Conservation (phyloP, 345 rosid species). For the Citrus cavaleriei region DNA sequence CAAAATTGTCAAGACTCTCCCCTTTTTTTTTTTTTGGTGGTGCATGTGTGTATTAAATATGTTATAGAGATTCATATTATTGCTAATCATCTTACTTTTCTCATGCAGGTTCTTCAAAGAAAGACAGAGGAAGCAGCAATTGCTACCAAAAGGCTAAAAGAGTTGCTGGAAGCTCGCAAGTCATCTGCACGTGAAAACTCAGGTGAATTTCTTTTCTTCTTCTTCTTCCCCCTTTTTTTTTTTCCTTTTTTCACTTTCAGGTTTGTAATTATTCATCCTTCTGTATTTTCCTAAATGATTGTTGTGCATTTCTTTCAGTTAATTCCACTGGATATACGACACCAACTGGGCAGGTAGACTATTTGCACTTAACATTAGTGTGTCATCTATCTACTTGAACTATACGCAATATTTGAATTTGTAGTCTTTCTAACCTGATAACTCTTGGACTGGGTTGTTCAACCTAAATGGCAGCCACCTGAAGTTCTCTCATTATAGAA, state of each 20-base stretch:
- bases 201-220: constrained; percentile 17
- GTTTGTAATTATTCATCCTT: not conserved
- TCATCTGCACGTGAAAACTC: constrained; percentile 44
- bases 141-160: constrained; percentile 80
- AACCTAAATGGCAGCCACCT: not conserved
- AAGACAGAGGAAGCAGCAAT: constrained; percentile 86
- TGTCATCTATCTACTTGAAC: not conserved
- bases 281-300: constrained; percentile 11
- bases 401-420: not conserved
- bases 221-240: not conserved
- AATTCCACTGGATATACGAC: constrained; percentile 40
- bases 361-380: constrained; percentile 1
- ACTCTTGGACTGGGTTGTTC: not conserved
- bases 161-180: constrained; percentile 72
- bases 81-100: not conserved
- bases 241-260: not conserved
- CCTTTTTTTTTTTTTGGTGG: not conserved
- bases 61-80: not conserved
- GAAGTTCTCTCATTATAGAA: not conserved
- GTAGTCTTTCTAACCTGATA: not conserved
- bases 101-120: constrained; percentile 73
- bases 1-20: not conserved
- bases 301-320: constrained; percentile 35
- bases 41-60: too few species aligned
- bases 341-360: constrained; percentile 46